phyloP scores from a whole-genome alignment of 2,329 filamentous ascomycete species.

The Colletotrichum sp. region DNA sequence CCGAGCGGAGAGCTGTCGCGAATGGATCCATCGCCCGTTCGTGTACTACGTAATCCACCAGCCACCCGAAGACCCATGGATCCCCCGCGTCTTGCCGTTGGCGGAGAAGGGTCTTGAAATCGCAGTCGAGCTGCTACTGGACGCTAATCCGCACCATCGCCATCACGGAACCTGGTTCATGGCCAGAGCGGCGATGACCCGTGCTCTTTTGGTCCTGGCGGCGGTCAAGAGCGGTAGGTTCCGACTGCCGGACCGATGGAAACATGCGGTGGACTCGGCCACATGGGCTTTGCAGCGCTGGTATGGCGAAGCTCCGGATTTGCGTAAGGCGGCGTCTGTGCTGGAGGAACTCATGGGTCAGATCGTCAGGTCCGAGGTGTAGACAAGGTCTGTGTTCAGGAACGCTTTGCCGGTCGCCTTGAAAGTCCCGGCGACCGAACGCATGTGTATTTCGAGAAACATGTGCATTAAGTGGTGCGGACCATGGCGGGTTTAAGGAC shows the following conservation, averaged over 20 bases:
- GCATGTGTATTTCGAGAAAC: background rate
- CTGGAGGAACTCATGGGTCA: slow-evolving; percentile 6
- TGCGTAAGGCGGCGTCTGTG: slow-evolving; percentile 14
- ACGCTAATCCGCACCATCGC: slow-evolving; percentile 29
- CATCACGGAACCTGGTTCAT: slow-evolving; percentile 36
- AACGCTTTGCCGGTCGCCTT: background rate
- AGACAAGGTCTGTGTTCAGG: slow-evolving; percentile 1
- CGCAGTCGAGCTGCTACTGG: slow-evolving; percentile 23
- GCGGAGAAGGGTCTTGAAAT: slow-evolving; percentile 25
- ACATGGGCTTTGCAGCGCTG: slow-evolving; percentile 22
- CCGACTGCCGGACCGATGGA: slow-evolving; percentile 23
- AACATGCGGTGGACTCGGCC: slow-evolving; percentile 24
- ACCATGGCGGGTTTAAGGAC: background rate
- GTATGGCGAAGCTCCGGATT: slow-evolving; percentile 25
- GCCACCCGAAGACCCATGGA: slow-evolving; percentile 9
- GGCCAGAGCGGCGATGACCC: slow-evolving; percentile 23
- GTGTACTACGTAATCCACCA: slow-evolving; percentile 32
- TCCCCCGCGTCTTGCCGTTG: slow-evolving; percentile 16
- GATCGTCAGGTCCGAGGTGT: slow-evolving; percentile 2
- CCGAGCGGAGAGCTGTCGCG: slow-evolving; percentile 25
- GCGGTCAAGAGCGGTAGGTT: slow-evolving; percentile 23
- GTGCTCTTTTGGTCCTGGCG: slow-evolving; percentile 30
- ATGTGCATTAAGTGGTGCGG: background rate
- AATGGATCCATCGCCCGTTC: slow-evolving; percentile 34
- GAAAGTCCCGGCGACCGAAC: background rate